Evolutionary conservation across 2,329 filamentous ascomycete species (phyloP).

Genomic region (Penicillium thymicola): DNA sequence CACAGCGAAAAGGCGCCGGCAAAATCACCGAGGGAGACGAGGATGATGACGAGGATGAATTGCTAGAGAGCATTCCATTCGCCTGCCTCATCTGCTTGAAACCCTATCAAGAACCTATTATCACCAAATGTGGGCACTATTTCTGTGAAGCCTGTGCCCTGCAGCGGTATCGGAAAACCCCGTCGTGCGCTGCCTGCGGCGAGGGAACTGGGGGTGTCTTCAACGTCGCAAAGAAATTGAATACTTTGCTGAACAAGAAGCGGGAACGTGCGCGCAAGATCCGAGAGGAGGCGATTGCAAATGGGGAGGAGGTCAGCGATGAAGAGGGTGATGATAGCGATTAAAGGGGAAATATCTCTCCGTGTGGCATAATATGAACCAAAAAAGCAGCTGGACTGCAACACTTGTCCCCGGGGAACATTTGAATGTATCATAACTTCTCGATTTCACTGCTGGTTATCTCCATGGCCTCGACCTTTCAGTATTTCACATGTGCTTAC

Average conservation of each 20-base stretch:
- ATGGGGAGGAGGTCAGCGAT: constrained; percentile 50
- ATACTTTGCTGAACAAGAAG: constrained; percentile 73
- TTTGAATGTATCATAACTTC: neutral
- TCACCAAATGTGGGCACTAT: constrained; percentile 92
- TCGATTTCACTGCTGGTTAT: neutral
- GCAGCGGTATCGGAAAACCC: constrained; percentile 80
- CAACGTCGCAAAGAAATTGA: constrained; percentile 78
- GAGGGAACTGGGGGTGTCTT: constrained; percentile 85
- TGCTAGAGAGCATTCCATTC: constrained; percentile 83
- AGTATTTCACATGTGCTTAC: neutral
- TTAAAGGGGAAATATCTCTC: neutral
- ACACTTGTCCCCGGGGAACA: neutral
- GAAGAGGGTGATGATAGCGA: constrained; percentile 38
- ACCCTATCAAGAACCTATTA: constrained; percentile 72
- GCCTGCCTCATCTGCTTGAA: constrained; percentile 82
- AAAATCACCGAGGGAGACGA: constrained; percentile 50
- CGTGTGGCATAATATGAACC: constrained; percentile 9
- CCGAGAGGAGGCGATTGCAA: constrained; percentile 52
- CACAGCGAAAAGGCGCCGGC: constrained; percentile 44
- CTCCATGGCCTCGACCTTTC: neutral
- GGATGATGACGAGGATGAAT: constrained; percentile 62
- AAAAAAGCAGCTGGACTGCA: constrained; percentile 5
- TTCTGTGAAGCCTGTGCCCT: constrained; percentile 91
- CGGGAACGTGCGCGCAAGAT: constrained; percentile 55
- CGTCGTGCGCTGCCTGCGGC: constrained; percentile 81